A percentile compares a stretch with the other conserved stretches of the same genome.
These are phyloP conservation scores for Sphaerulina musiva DNA, from an alignment of 2,329 filamentous ascomycete genomes.

Conservation along the genomic window DNA sequence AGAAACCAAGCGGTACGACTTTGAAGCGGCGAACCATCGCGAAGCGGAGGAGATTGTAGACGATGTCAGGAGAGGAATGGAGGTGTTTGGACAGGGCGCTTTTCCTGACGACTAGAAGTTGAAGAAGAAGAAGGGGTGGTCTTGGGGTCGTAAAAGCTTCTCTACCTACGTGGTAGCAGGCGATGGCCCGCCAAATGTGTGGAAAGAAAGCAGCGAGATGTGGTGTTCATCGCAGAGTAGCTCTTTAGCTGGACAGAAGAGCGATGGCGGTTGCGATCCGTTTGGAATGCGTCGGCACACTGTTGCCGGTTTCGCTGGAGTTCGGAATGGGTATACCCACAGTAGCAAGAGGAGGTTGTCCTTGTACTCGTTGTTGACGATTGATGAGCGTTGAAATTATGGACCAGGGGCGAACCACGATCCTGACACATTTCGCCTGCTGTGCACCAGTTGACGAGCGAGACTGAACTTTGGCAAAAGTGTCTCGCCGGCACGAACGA, in stretches of 20 bases:
- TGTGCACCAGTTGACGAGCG: too few species aligned
- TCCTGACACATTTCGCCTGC: too few species aligned
- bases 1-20: slow-evolving; percentile 77
- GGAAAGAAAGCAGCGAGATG: neutral
- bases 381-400: neutral
- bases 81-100: slow-evolving; percentile 14
- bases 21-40: slow-evolving; percentile 65
- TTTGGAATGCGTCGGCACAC: neutral
- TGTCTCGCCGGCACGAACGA: too few species aligned
- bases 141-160: neutral
- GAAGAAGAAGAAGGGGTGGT: neutral
- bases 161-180: neutral
- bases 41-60: slow-evolving; percentile 73
- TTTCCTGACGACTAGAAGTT: slow-evolving; percentile 7
- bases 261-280: too few species aligned
- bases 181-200: neutral
- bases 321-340: neutral
- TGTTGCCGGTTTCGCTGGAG: neutral
- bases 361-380: neutral
- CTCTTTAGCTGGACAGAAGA: too few species aligned
- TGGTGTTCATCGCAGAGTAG: too few species aligned
- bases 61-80: slow-evolving; percentile 54
- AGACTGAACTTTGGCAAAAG: too few species aligned
- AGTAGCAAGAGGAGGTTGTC: neutral
- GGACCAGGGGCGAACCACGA: too few species aligned